Evolutionary conservation across 208 protist genomes (phyloP).

Genomic region (Trichomonas gallinae): DNA sequence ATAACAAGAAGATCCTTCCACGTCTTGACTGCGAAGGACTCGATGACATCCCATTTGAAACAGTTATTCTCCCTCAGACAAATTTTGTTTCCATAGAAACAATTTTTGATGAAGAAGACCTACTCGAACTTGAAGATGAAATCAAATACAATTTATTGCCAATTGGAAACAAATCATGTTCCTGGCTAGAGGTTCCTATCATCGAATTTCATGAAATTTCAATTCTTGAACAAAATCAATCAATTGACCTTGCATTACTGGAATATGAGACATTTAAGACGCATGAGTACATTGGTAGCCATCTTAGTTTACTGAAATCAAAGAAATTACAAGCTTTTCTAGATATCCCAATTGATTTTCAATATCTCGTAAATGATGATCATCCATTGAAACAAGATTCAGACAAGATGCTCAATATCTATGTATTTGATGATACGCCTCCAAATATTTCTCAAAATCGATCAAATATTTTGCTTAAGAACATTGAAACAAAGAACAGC

Average conservation of each 20-base stretch:
- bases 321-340: neutral
- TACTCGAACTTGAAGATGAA: neutral
- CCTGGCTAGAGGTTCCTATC: neutral
- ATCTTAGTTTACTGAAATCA: neutral
- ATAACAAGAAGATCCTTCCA: neutral
- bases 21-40: neutral
- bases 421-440: neutral
- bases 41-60: neutral
- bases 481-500: too few relatives aligned
- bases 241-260: neutral
- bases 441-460: neutral
- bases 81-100: neutral
- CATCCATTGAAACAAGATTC: neutral
- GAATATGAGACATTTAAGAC: neutral
- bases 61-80: neutral
- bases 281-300: neutral
- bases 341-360: neutral
- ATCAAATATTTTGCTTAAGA: too few relatives aligned
- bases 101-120: neutral
- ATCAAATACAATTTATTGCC: neutral
- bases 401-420: neutral
- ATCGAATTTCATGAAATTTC: neutral
- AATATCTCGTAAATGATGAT: neutral
- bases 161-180: neutral
- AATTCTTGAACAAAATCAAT: neutral